A percentile compares a stretch with the other conserved stretches of the same genome.
Conservation (phyloP, 441 rosid species). For the Corymbia calophylla region DNA sequence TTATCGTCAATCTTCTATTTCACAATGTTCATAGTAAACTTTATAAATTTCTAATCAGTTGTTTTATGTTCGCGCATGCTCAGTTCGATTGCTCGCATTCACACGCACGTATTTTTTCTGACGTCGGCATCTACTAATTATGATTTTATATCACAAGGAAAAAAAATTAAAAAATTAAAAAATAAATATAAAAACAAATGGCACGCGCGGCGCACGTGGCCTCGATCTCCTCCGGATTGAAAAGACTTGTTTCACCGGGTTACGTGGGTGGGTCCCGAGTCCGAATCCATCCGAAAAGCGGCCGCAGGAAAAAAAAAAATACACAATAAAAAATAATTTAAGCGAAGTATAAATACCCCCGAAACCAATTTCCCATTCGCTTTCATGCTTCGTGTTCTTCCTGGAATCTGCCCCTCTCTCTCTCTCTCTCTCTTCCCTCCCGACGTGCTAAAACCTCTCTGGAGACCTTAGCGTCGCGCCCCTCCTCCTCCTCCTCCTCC, state of each 20-base stretch:
- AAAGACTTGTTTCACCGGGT: neutral
- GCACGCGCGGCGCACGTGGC: neutral
- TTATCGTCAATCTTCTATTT: accelerated
- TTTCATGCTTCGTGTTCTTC: neutral
- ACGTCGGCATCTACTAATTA: neutral
- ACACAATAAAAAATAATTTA: neutral
- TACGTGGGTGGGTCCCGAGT: neutral
- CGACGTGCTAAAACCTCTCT: neutral
- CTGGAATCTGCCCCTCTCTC: neutral
- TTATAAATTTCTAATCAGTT: neutral
- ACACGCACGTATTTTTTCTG: neutral
- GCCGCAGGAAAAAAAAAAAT: neutral
- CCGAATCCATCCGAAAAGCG: neutral
- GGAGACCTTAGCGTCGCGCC: neutral
- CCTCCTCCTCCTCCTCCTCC: neutral
- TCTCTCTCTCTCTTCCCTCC: neutral
- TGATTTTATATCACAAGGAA: neutral
- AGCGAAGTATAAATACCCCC: neutral
- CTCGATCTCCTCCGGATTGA: too few species aligned
- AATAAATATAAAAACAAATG: neutral
- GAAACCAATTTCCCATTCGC: neutral
- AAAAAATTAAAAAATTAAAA: too few species aligned
- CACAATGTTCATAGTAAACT: neutral
- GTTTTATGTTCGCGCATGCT: neutral
- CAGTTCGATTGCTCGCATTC: neutral